phyloP scores from a whole-genome alignment of 2,329 filamentous ascomycete species.

The Graphium sp. region DNA sequence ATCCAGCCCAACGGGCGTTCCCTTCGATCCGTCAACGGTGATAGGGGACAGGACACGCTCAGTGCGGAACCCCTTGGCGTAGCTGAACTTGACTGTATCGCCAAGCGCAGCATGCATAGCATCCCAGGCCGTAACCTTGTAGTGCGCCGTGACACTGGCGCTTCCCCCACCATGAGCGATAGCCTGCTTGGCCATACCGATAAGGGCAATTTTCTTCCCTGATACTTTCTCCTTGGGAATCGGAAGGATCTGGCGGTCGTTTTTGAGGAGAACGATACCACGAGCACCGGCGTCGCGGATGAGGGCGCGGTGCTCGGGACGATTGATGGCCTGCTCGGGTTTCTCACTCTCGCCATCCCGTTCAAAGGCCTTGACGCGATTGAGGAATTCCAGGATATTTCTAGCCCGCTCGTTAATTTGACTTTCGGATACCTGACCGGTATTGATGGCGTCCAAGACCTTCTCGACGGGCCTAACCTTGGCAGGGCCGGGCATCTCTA shows the following conservation, averaged over 20 bases:
- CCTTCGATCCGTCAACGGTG: constrained; percentile 8
- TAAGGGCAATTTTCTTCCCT: constrained; percentile 15
- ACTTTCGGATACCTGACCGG: constrained; percentile 12
- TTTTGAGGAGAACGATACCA: constrained; percentile 50
- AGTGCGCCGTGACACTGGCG: constrained; percentile 16
- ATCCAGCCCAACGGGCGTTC: constrained; percentile 13
- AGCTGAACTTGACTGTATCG: constrained; percentile 11
- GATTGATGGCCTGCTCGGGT: constrained; percentile 13
- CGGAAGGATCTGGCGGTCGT: constrained; percentile 36
- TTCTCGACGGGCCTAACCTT: constrained; percentile 12
- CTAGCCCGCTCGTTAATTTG: constrained; percentile 13
- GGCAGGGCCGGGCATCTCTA: constrained; percentile 20
- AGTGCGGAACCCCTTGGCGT: constrained; percentile 9
- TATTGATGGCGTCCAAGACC: constrained; percentile 13
- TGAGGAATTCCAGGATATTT: constrained; percentile 12
- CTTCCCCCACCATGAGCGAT: constrained; percentile 20
- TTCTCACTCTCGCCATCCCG: constrained; percentile 8
- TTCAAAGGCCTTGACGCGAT: constrained; percentile 13
- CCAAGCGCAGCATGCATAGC: constrained; percentile 12
- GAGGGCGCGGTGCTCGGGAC: constrained; percentile 12
- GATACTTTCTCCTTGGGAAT: constrained; percentile 23
- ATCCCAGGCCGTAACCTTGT: constrained; percentile 16
- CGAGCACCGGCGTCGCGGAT: constrained; percentile 13
- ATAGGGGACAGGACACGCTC: constrained; percentile 9
- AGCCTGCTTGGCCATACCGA: constrained; percentile 16